Percentiles rank a stretch among this genome's conserved stretches.
Evolutionary conservation across 768 basidiomycete species (phyloP).

Genomic region (Termitomyces sp.): DNA sequence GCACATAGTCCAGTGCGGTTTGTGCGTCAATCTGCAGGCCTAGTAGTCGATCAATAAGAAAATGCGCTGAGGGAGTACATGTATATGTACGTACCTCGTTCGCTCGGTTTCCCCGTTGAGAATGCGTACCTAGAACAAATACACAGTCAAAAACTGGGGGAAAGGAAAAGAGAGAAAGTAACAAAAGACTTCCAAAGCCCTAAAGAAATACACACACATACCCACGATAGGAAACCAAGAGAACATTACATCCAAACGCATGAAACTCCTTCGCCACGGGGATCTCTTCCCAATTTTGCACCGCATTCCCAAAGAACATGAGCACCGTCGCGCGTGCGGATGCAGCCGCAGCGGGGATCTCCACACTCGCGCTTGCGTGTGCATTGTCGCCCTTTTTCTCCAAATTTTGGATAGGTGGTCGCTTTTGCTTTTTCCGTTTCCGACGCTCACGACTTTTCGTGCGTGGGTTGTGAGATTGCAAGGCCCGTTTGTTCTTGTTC

Average conservation of each 20-base stretch:
- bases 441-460: neutral
- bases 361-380: neutral
- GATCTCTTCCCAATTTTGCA: neutral
- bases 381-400: neutral
- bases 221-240: neutral
- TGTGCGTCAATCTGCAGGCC: neutral
- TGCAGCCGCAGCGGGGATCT: neutral
- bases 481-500: neutral
- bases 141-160: neutral
- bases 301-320: neutral
- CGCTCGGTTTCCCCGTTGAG: neutral
- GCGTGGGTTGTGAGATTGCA: neutral
- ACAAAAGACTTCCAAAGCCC: too few species aligned
- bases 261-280: neutral
- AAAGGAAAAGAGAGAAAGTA: neutral
- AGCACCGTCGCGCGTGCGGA: neutral
- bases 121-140: neutral
- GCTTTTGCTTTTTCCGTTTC: neutral
- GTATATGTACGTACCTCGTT: neutral
- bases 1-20: neutral
- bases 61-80: neutral
- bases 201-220: neutral
- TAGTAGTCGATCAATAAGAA: neutral
- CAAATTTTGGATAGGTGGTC: neutral
- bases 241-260: neutral